phyloP scores from a whole-genome alignment of 2,329 filamentous ascomycete genomes.

The Neoscytalidium dimidiatum region DNA sequence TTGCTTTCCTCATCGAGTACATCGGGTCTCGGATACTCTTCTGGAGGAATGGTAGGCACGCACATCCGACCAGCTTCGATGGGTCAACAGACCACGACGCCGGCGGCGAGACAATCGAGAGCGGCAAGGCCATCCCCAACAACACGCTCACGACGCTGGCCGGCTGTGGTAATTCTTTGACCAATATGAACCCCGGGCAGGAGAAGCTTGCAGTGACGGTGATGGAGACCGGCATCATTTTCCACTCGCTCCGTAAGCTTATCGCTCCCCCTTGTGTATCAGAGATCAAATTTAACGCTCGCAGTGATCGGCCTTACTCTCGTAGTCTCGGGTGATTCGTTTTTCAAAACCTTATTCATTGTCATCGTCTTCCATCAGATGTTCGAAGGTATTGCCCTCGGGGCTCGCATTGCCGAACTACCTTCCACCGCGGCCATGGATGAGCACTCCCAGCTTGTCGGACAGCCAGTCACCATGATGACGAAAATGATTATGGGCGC shows the following conservation, averaged over 20 bases:
- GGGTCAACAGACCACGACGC: constrained; percentile 22
- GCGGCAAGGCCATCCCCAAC: constrained; percentile 26
- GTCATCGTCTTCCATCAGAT: constrained; percentile 79
- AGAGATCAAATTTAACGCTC: constrained; percentile 26
- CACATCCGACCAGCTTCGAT: not conserved
- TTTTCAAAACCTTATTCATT: constrained; percentile 54
- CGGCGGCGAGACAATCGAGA: constrained; percentile 23
- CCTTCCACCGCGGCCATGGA: constrained; percentile 24
- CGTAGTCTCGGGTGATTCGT: constrained; percentile 54
- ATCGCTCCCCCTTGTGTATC: constrained; percentile 40
- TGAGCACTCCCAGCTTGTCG: not conserved
- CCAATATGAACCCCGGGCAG: not conserved
- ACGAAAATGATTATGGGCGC: constrained; percentile 63
- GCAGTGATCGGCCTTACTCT: constrained; percentile 63
- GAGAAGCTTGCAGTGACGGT: constrained; percentile 53
- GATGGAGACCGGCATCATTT: constrained; percentile 73
- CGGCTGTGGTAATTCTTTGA: not conserved
- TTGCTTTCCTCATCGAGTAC: constrained; percentile 73
- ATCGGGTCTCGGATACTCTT: constrained; percentile 41
- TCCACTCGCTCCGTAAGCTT: constrained; percentile 63
- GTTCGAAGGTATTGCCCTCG: constrained; percentile 75
- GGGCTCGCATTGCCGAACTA: constrained; percentile 67
- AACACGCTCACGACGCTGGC: constrained; percentile 48
- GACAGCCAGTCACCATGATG: constrained; percentile 28
- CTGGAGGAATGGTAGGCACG: not conserved